A percentile compares a stretch with the other conserved stretches of the same genome.
Evolutionary conservation across 805 yeast genomes (phyloP).

Genomic region (Candida boleticola): DNA sequence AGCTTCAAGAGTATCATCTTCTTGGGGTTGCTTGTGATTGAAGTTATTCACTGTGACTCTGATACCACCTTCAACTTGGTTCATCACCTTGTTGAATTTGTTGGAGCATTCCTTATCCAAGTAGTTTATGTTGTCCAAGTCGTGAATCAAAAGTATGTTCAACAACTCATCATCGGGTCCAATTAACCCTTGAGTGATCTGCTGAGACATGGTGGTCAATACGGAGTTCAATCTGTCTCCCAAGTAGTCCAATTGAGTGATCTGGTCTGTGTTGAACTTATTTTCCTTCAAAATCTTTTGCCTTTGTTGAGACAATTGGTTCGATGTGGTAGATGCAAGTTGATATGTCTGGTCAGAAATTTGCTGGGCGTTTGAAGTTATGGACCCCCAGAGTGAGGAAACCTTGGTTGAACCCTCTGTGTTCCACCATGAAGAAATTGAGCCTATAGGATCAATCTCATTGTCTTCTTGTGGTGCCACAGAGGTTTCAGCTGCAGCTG

Average conservation of each 20-base stretch:
- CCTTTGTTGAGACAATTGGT: conserved; percentile 38
- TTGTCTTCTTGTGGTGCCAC: conserved; percentile 2
- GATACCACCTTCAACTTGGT: conserved; percentile 78
- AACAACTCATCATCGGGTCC: conserved; percentile 50
- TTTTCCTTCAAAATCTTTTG: conserved; percentile 32
- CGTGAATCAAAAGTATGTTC: conserved; percentile 55
- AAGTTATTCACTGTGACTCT: conserved; percentile 56
- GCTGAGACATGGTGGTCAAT: conserved; percentile 38
- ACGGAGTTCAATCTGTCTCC: conserved; percentile 27
- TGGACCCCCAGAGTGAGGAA: conserved; percentile 65
- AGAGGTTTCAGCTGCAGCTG: background rate
- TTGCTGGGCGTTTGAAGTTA: conserved; percentile 49
- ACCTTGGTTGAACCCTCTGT: conserved; percentile 66
- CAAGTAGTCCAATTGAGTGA: conserved; percentile 20
- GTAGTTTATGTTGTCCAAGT: conserved; percentile 51
- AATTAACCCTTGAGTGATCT: conserved; percentile 51
- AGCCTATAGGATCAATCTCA: conserved; percentile 56
- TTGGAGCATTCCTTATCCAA: conserved; percentile 47
- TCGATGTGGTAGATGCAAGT: conserved; percentile 44
- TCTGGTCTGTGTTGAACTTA: conserved; percentile 24
- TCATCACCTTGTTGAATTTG: conserved; percentile 62
- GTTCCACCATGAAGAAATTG: conserved; percentile 75
- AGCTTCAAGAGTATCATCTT: conserved; percentile 18
- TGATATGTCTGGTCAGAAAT: conserved; percentile 52
- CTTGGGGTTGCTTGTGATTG: conserved; percentile 29